These are phyloP conservation scores for Raffaelea deltoideospora DNA, from an alignment of 2,329 filamentous ascomycete genomes.

Conservation along the genomic window DNA sequence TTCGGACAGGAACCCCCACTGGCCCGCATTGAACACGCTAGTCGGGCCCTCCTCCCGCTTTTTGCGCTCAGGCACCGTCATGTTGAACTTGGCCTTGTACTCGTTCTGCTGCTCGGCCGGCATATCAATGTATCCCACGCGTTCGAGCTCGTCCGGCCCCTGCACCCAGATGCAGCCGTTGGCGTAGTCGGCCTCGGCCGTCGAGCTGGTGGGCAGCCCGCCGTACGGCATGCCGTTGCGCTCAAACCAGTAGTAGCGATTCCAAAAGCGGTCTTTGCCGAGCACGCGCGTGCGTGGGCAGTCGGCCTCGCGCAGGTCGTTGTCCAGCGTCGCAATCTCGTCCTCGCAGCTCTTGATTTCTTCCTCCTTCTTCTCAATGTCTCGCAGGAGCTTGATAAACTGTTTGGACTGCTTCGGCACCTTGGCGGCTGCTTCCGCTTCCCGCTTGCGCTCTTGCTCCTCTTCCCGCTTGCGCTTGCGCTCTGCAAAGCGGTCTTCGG, in stretches of 20 bases:
- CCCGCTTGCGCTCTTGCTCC: slow-evolving; percentile 52
- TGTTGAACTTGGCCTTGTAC: slow-evolving; percentile 62
- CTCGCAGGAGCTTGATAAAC: slow-evolving; percentile 73
- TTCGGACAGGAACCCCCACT: slow-evolving; percentile 89
- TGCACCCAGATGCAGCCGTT: slow-evolving; percentile 96
- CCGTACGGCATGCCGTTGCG: slow-evolving; percentile 95
- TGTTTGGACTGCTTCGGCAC: slow-evolving; percentile 70
- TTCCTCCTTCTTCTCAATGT: slow-evolving; percentile 77
- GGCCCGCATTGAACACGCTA: slow-evolving; percentile 56
- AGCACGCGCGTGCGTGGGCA: slow-evolving; percentile 80
- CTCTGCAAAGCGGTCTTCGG: slow-evolving; percentile 54
- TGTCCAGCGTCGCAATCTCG: slow-evolving; percentile 72
- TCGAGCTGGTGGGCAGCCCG: slow-evolving; percentile 77
- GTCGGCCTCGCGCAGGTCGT: slow-evolving; percentile 85
- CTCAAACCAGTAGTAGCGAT: slow-evolving; percentile 98
- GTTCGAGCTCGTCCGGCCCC: slow-evolving; percentile 79
- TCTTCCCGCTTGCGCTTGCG: slow-evolving; percentile 63
- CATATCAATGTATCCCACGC: slow-evolving; percentile 73
- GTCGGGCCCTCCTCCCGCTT: slow-evolving; percentile 71
- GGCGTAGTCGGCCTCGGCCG: slow-evolving; percentile 72
- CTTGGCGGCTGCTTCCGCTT: slow-evolving; percentile 48
- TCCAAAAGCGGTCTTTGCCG: slow-evolving; percentile 94
- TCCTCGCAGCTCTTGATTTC: slow-evolving; percentile 69
- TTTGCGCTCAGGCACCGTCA: slow-evolving; percentile 77
- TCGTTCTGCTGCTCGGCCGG: slow-evolving; percentile 54